Evolutionary conservation across 148 eudicot species (phyloP), one percentile per base, ranked within the genome.

Genomic region (Silene latifolia): DNA sequence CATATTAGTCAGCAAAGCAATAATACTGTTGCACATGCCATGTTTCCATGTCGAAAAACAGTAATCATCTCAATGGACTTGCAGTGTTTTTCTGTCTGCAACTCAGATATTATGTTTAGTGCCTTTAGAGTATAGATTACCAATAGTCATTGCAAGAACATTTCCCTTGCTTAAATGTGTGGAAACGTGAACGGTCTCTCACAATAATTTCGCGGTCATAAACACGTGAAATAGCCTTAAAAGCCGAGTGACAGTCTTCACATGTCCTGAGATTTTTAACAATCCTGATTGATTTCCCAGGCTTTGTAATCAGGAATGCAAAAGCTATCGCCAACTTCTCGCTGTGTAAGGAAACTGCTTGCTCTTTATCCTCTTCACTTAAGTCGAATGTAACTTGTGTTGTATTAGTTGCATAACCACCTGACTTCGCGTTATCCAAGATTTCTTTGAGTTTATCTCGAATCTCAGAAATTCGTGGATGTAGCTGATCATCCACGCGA

Each of bases 361-460:
- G 80, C 66, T 87, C 90, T 81, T 83, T 86, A 60, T 87, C 90
- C 83, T 87, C 90, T 72, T 85, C 90, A n/a, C 81, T 87, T 73
- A 87, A 76, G 76, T 87, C 93, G 32, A 85, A 89, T 13, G 87
- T 85, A 35, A 84, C 89, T 3, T 66, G 84, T 68, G 74, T 74
- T 32, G 80, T 83, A 66, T 75, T 83, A 54, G 82, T 75, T 42
- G 70, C 60, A 73, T 85, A 85, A 23, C 87, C 92, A 48, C 67
- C 83, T 12, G 72, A 54, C 46, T 76, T 74, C 6, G 82, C 84
- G 70, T 70, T 81, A 42, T 72, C 72, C 76, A 87, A 76, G 32
- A 87, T 77, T 47, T 86, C 91, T 62, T 73, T 56, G 17, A 89
- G 71, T 47, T 87, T 83, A 10, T 72, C 76, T 63, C 78, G 84